Percentiles rank a stretch among this genome's conserved stretches.
These are phyloP conservation scores for Acanthamoeba royreba DNA, from an alignment of 208 protist genomes.

Conservation along the genomic window DNA sequence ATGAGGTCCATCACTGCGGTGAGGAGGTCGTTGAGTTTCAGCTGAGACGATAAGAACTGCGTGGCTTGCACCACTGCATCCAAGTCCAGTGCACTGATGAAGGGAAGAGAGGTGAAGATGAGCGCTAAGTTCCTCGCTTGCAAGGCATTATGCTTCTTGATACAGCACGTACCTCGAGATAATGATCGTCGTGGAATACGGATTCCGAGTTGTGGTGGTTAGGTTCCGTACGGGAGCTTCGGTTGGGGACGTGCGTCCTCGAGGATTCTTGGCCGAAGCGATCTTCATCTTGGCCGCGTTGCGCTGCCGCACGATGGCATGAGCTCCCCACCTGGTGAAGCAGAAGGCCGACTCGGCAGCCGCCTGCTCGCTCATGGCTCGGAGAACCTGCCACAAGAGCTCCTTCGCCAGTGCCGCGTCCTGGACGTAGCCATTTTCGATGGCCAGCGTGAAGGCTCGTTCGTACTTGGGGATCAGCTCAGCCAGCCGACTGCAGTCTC, in stretches of 20 bases:
- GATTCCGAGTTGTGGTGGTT: background rate
- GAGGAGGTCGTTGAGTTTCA: background rate
- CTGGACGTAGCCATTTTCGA: background rate
- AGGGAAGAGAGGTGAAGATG: background rate
- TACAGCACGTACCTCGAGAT: background rate
- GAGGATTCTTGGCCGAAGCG: background rate
- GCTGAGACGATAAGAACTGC: background rate
- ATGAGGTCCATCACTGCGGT: slow-evolving; percentile 4
- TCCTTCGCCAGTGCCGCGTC: slow-evolving; percentile 23
- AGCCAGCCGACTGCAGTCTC: background rate
- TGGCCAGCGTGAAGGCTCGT: background rate
- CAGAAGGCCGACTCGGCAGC: background rate
- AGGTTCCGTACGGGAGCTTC: background rate
- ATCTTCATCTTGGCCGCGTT: background rate
- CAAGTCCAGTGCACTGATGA: background rate
- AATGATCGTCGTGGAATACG: background rate
- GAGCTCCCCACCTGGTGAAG: background rate
- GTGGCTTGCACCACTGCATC: slow-evolving; percentile 10
- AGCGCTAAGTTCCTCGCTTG: background rate
- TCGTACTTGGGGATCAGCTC: background rate
- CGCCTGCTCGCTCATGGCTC: background rate
- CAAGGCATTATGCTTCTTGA: background rate
- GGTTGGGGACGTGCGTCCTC: background rate
- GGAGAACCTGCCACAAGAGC: slow-evolving; percentile 5
- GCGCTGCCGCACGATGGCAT: background rate